phyloP scores from a whole-genome alignment of 495 filamentous ascomycete genomes.

The Hyaloscypha bicolor region DNA sequence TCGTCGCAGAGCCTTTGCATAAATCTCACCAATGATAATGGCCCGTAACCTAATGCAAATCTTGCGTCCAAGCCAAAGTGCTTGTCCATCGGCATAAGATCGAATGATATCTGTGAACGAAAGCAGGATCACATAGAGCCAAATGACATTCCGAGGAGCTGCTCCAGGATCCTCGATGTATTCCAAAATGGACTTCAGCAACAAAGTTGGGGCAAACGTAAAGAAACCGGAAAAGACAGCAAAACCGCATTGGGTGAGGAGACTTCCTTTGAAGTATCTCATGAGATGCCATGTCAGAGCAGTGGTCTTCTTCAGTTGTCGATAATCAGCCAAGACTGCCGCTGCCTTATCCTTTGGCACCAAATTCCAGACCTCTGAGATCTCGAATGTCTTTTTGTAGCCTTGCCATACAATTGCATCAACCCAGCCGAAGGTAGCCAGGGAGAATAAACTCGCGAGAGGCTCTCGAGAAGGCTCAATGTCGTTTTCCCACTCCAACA shows the following conservation, averaged over 20 bases:
- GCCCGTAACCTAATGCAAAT: conserved; percentile 91
- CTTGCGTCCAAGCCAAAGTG: conserved; percentile 91
- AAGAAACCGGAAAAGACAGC: conserved; percentile 76
- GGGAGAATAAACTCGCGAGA: conserved; percentile 81
- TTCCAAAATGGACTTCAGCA: conserved; percentile 87
- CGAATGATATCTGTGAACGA: conserved; percentile 77
- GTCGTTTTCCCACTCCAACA: conserved; percentile 82
- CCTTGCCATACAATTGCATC: conserved; percentile 88
- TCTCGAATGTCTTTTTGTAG: conserved; percentile 82
- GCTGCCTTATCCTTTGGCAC: conserved; percentile 85
- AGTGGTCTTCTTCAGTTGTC: conserved; percentile 82
- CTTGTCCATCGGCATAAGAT: conserved; percentile 79
- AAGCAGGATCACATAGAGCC: conserved; percentile 92
- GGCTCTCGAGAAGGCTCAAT: conserved; percentile 86
- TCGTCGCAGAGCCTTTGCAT: conserved; percentile 92
- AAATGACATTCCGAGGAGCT: conserved; percentile 85
- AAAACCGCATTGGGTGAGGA: conserved; percentile 80
- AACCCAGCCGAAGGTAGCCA: conserved; percentile 89
- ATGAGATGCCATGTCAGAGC: conserved; percentile 78
- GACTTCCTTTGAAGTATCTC: conserved; percentile 76
- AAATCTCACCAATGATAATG: conserved; percentile 96
- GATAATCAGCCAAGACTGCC: conserved; percentile 75
- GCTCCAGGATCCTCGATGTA: conserved; percentile 84
- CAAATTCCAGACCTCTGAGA: conserved; percentile 90
- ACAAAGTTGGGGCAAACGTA: conserved; percentile 87